These are phyloP conservation scores for Metschnikowia borealis DNA, from an alignment of 805 yeast genomes.

Conservation along the genomic window DNA sequence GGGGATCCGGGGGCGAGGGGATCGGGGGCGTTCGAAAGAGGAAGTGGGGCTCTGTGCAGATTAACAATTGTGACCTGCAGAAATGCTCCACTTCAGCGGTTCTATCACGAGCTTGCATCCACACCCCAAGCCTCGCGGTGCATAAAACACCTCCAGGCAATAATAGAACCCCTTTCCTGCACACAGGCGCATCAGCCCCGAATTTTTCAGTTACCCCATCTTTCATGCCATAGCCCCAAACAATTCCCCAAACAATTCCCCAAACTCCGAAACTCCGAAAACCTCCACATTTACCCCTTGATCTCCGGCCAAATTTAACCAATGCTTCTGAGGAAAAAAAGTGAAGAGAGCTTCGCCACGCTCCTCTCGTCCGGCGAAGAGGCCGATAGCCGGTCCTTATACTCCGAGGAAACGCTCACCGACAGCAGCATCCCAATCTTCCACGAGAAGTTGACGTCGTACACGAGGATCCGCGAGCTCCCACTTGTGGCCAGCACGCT, in stretches of 20 bases:
- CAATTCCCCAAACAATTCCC: neutral
- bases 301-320: neutral
- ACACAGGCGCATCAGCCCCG: constrained; percentile 5
- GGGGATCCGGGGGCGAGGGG: too few relatives aligned
- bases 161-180: neutral
- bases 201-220: neutral
- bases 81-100: too few relatives aligned
- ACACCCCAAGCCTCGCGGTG: neutral
- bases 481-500: constrained; percentile 14
- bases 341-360: constrained; percentile 13
- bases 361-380: constrained; percentile 5
- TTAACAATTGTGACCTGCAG: too few relatives aligned
- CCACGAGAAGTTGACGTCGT: constrained; percentile 11
- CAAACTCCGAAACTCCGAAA: neutral
- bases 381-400: constrained; percentile 6
- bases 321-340: constrained; percentile 9
- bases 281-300: neutral
- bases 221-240: neutral
- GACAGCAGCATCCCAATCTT: constrained; percentile 12
- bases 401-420: constrained; percentile 15
- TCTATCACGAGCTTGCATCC: neutral
- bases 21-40: too few relatives aligned
- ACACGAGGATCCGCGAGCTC: constrained; percentile 14
- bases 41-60: too few relatives aligned
- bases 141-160: neutral